Evolutionary conservation across 352 stramenopile genomes (phyloP).

Genomic region (Phytophthora sp.): DNA sequence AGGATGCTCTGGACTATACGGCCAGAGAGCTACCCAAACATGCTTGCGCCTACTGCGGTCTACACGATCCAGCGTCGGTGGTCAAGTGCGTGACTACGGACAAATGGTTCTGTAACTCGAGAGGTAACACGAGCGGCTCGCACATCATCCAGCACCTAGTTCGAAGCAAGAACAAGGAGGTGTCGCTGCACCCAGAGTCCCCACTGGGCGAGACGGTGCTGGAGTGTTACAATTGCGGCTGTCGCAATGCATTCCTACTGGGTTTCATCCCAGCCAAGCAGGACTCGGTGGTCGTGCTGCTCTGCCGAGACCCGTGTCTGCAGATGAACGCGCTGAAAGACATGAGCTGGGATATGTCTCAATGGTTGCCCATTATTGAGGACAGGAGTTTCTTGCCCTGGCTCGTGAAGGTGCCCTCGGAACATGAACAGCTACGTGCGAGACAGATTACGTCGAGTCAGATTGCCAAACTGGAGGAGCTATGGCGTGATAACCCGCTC

Average conservation of each 20-base stretch:
- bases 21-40: slow-evolving; percentile 86
- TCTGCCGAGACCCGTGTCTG: slow-evolving; percentile 97
- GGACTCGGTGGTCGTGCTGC: slow-evolving; percentile 96
- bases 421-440: slow-evolving; percentile 93
- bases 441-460: slow-evolving; percentile 93
- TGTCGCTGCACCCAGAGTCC: slow-evolving; percentile 94
- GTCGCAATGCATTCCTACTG: slow-evolving; percentile 98
- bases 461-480: slow-evolving; percentile 89
- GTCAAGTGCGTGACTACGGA: slow-evolving; percentile 95
- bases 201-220: slow-evolving; percentile 97
- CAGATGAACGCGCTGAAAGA: slow-evolving; percentile 98
- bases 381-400: slow-evolving; percentile 97
- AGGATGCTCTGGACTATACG: slow-evolving; percentile 76
- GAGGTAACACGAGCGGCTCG: slow-evolving; percentile 93
- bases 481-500: slow-evolving; percentile 98
- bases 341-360: slow-evolving; percentile 99
- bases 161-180: slow-evolving; percentile 91
- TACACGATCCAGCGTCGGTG: slow-evolving; percentile 96
- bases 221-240: slow-evolving; percentile 99
- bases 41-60: slow-evolving; percentile 97
- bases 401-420: slow-evolving; percentile 95
- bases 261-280: slow-evolving; percentile 98
- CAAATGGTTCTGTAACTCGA: slow-evolving; percentile 99
- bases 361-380: slow-evolving; percentile 98
- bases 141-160: slow-evolving; percentile 99